Evolutionary conservation across 2,329 filamentous ascomycete genomes (phyloP).

Genomic region (Juglanconis oblonga): DNA sequence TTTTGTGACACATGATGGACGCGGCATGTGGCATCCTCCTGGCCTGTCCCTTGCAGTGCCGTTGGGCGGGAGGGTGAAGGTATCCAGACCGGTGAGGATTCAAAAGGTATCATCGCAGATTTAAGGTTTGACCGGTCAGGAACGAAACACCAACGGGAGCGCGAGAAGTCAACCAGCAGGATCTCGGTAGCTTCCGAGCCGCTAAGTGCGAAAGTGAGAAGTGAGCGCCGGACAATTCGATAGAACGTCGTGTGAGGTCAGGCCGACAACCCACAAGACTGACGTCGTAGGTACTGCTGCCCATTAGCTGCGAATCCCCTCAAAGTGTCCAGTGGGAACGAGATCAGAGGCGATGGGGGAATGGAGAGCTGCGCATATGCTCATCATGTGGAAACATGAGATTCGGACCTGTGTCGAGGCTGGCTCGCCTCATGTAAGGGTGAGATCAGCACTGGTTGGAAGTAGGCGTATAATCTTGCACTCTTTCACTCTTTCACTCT

Average conservation of each 20-base stretch:
- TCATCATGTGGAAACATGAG: no score
- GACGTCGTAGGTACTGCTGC: no score
- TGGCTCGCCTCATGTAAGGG: no score
- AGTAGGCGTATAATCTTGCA: no score
- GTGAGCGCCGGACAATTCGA: background rate
- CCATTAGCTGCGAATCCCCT: no score
- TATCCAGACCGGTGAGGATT: conserved; percentile 16
- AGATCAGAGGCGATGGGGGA: no score
- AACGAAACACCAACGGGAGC: conserved; percentile 8
- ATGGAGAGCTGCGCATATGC: no score
- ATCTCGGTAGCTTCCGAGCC: conserved; percentile 16
- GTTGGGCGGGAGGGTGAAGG: conserved; percentile 9
- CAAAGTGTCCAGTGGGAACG: no score
- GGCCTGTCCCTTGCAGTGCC: conserved; percentile 15
- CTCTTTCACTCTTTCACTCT: no score
- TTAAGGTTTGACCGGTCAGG: conserved; percentile 4
- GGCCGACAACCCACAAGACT: background rate
- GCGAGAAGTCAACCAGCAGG: background rate
- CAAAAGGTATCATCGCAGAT: background rate
- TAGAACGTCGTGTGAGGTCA: background rate
- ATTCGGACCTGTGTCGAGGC: no score
- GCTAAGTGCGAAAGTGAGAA: background rate
- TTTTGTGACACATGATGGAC: conserved; percentile 16
- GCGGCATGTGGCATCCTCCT: conserved; percentile 5
- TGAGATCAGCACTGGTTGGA: no score